These are phyloP conservation scores for Paratinospora sagittata DNA, from an alignment of 164 flowering plant genomes.

Conservation along the genomic window DNA sequence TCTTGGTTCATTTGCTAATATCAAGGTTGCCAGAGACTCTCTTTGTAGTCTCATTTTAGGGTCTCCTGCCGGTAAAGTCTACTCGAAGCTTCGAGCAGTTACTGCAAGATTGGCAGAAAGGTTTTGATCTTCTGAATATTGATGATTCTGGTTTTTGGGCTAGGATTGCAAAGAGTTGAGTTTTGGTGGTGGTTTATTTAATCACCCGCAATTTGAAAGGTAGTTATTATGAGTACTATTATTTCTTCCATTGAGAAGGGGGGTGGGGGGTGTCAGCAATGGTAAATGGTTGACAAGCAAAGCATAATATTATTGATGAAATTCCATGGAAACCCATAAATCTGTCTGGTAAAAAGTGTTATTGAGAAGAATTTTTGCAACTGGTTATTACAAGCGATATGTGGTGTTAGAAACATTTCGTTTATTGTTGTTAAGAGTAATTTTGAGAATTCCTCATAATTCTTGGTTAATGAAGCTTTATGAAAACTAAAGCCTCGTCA, in stretches of 20 bases:
- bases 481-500: too few relatives aligned
- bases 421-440: too few relatives aligned
- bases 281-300: not conserved
- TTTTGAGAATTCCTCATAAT: too few relatives aligned
- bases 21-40: slow-evolving; percentile 31
- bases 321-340: not conserved
- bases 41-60: slow-evolving; percentile 36
- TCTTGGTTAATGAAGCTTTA: too few relatives aligned
- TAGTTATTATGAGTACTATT: not conserved
- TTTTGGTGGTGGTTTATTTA: not conserved
- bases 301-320: not conserved
- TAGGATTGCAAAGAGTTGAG: not conserved
- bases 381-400: not conserved
- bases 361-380: not conserved
- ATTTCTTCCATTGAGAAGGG: not conserved
- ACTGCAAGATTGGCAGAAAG: slow-evolving; percentile 3
- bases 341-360: not conserved
- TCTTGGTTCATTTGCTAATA: slow-evolving; percentile 29
- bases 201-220: not conserved
- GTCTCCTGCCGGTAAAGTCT: slow-evolving; percentile 37
- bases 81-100: slow-evolving; percentile 29
- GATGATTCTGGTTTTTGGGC: not conserved
- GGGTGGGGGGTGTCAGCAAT: not conserved
- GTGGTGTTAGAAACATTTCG: not conserved
- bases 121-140: not conserved